phyloP scores from a whole-genome alignment of 805 yeast genomes.

The Phaffomyces opuntiae region DNA sequence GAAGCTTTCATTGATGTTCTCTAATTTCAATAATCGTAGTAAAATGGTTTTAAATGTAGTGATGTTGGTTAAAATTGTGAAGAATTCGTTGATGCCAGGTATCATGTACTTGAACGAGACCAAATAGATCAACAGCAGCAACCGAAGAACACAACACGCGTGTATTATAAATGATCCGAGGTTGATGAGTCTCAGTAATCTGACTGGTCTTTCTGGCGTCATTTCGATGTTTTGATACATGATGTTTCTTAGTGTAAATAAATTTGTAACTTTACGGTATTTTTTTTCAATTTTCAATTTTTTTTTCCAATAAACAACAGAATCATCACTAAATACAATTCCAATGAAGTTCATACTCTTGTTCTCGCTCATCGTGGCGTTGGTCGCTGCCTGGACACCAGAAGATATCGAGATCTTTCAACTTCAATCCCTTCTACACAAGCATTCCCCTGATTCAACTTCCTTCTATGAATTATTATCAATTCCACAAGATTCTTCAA shows the following conservation, averaged over 20 bases:
- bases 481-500: constrained; percentile 23
- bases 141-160: neutral
- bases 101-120: constrained; percentile 2
- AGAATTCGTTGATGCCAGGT: constrained; percentile 2
- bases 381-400: constrained; percentile 42
- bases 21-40: neutral
- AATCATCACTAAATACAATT: neutral
- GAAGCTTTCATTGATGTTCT: no score
- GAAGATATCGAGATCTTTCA: constrained; percentile 79
- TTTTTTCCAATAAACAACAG: neutral
- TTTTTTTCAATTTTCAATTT: neutral
- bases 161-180: neutral
- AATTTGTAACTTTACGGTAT: neutral
- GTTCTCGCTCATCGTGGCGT: constrained; percentile 3
- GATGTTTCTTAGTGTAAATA: neutral
- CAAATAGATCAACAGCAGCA: neutral
- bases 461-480: constrained; percentile 28
- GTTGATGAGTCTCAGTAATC: neutral
- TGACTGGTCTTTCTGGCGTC: neutral
- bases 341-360: constrained; percentile 14
- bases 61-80: neutral
- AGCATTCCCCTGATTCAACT: constrained; percentile 11
- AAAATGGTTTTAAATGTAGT: neutral
- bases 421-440: constrained; percentile 53
- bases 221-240: neutral